Conservation (phyloP, 768 basidiomycete genomes). For the Coprinopsis marcescibilis region DNA sequence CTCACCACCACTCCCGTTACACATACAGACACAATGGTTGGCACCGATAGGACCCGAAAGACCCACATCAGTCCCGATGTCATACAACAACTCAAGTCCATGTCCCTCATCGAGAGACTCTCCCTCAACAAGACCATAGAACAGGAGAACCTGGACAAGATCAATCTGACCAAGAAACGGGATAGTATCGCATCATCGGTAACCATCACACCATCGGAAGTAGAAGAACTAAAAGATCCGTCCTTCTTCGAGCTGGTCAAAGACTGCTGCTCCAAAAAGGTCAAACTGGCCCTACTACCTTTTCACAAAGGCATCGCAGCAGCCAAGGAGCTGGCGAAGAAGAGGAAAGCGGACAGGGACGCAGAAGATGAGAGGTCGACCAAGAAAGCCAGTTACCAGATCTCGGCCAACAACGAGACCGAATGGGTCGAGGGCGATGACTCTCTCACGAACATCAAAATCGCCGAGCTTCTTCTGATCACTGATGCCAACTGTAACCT, state of each 20-base stretch:
- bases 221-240: neutral
- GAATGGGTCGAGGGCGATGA: neutral
- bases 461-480: neutral
- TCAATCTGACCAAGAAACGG: too few relatives aligned
- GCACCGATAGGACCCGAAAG: neutral
- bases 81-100: neutral
- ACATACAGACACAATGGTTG: neutral
- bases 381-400: neutral
- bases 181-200: neutral
- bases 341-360: too few relatives aligned
- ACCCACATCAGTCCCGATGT: neutral
- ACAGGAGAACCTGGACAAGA: neutral
- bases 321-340: too few relatives aligned
- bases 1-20: neutral
- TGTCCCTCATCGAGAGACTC: neutral
- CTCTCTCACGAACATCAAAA: neutral
- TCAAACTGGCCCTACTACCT: neutral
- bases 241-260: neutral
- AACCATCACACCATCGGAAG: neutral
- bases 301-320: too few relatives aligned
- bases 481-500: neutral
- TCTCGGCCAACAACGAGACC: neutral
- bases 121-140: neutral
- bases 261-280: neutral
- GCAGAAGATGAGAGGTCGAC: neutral